Evolutionary conservation across 176 grass and related monocot species (phyloP), one percentile per base, ranked within the genome.

Genomic region (Paspalum vaginatum): DNA sequence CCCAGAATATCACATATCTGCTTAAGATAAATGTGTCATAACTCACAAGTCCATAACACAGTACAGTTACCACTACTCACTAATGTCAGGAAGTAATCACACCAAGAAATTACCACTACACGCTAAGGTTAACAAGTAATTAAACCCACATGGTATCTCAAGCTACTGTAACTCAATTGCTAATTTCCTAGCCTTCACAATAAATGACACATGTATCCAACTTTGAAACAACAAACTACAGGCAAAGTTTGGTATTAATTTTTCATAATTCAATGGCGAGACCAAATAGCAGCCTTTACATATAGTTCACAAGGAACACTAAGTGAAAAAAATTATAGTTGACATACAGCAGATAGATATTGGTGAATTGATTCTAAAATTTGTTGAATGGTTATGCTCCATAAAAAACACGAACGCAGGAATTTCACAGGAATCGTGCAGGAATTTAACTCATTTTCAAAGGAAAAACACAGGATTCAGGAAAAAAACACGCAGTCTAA

Each of bases 1-100:
- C 51, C 95, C 95, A 98, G 90, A 89, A 91, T 47, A 91, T 43
- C 52, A 98, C 90, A 57, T 98, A 98, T 85, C 95, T 98, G 89
- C 72, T 84, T 58, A 41, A 85, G 38, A 68, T 79, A 78, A 60
- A n/a, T 75, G 70, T 60, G 16, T n/a, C 32, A n/a, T 20, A 42
- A 54, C 21, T 20, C 48, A 54, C 21, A 42, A 80, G 21, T 64
- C 83, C 76, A 82, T 66, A 65, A 79, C 14, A 79, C 7, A 67
- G 9, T 24, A 80, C 32, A 49, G 41, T 32, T 54, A 17, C 20
- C 48, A 77, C 45, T 40, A 65, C 62, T 13, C 8, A 11, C 20
- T 50, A 82, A 58, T 22, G 16, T 17, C 39, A 22, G 48, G 26
- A 16, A 59, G 48, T 67, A 20, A 57, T 27, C 47, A 72, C 5